Base-by-base conservation (phyloP, 2,329 filamentous ascomycete genomes). In the Alternaria triticina region DNA sequence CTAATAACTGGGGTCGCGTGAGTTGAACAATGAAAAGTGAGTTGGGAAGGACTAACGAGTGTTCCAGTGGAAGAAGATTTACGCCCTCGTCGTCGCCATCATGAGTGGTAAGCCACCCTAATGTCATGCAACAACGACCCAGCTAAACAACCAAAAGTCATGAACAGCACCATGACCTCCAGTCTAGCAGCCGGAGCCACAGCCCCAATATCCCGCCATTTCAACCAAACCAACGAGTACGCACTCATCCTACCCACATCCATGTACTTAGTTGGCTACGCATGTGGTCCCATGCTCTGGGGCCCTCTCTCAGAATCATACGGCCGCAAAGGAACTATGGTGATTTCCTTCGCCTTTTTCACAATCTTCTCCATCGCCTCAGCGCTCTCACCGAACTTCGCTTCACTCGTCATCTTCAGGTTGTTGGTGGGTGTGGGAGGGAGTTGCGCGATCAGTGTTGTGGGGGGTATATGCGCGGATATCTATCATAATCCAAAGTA, bases 131-230 rank as follows among this genome's bases (percentile, higher is more conserved):
- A 22, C 20, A 22, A 22, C 20, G 20, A 22, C 20, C 20, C 20
- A 51, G 20, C 65, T 67, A 54, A 70, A 12, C 3, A 4, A 17
- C 2, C 3, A 5, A 11, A 25, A 77, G 75, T 79, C 10, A 82
- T 91, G 74, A 92, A 92, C 76, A 88, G 86, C 25, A 91, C 90
- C 10, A 87, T 92, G 79, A 87, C 86, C 2, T 90, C 87, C 23
- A 76, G 74, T 0, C 82, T 92, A 6, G 88, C 90, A 1, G 87
- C 88, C 59, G 90, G 90, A 75, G 87, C 88, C 13, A 84, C 88
- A 3, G 83, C 85, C 3, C 85, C 83, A 55, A 89, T 91, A 50
- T 81, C 84, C 3, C 74, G 78, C 4, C 83, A 89, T 68, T 92
- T 89, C 79, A 73, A 83, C 56, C 79, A 91, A 61, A 84, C 84